Evolutionary conservation across 2,329 filamentous ascomycete species (phyloP), one percentile per base, ranked within the genome.

Genomic region (Fusarium nisikadoi): DNA sequence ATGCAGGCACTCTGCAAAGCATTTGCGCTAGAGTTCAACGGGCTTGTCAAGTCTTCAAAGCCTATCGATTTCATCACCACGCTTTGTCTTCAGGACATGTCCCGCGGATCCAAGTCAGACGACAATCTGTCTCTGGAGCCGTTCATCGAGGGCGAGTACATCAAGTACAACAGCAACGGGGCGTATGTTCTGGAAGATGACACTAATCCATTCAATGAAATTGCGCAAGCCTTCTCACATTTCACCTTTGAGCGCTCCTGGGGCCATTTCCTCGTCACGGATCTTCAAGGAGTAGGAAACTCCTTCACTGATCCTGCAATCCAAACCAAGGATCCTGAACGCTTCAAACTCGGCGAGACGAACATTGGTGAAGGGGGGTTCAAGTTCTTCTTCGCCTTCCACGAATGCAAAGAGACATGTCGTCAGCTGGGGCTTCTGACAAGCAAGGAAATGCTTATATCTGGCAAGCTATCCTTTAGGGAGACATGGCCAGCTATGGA

Each of bases 1-100:
- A 69, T 70, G 20, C 82, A 83, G 58, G 80, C 80, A 6, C 73
- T 84, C 8, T 83, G 81, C 75, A 82, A 82, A 65, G 79, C 80
- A 0, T 84, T 84, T 61, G 81, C 82, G 1, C 79, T 83, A 16
- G 82, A 84, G 62, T 84, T 83, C 66, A 84, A 83, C 65, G 66
- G 63, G 3, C 60, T 84, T 5, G 43, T 59, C 11, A 70, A 78
- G 17, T 33, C n/a, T n/a, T 46, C 38, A 5, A 59, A 76, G 42
- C 66, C 78, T 3, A 75, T 83, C 78, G 81, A 69, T 27, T 70
- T 70, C 55, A 73, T 81, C 46, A 77, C 80, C 1, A 76, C 78
- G 6, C 79, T 79, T 13, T 82, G 78, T 29, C 71, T 82, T 13
- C 69, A 77, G 49, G 68, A 64, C n/a, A 73, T 69, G 31, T 60